Conservation (phyloP, 1,284 basidiomycete species). For the Ustilago shanxiensis region DNA sequence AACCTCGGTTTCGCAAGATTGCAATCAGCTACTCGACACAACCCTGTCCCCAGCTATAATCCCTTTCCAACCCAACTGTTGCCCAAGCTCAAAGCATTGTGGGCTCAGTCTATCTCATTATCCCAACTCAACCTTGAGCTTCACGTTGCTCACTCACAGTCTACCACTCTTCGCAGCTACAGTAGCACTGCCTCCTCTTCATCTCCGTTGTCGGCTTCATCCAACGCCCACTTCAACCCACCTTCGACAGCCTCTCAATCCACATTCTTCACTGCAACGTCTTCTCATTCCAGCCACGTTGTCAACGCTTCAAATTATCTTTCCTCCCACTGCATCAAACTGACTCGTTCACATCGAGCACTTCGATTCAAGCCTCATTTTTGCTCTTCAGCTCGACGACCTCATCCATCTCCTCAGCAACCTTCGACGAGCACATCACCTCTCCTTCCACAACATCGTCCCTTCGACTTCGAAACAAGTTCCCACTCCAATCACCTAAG, state of each 20-base stretch:
- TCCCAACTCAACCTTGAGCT: background rate
- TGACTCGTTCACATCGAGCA: background rate
- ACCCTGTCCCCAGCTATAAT: background rate
- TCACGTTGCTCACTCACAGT: background rate
- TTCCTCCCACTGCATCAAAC: background rate
- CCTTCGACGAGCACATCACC: no score
- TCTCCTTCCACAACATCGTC: background rate
- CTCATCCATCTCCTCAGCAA: background rate
- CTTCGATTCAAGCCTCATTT: background rate
- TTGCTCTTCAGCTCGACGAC: background rate
- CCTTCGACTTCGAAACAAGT: background rate
- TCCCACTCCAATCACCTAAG: background rate
- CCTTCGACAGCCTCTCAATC: background rate
- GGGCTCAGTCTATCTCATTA: background rate
- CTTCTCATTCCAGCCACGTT: background rate
- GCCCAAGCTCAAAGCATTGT: background rate
- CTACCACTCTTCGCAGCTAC: conserved; percentile 3
- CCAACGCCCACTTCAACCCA: background rate
- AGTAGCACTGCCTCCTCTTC: conserved; percentile 5
- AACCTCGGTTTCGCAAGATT: background rate
- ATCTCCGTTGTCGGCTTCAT: conserved; percentile 2
- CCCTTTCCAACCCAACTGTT: background rate
- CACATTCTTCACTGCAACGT: conserved; percentile 4
- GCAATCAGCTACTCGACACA: background rate
- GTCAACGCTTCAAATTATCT: background rate